Percentiles rank a stretch among this genome's conserved stretches.
Evolutionary conservation across 129 eudicot species (phyloP).

Genomic region (Lactuca sativa): DNA sequence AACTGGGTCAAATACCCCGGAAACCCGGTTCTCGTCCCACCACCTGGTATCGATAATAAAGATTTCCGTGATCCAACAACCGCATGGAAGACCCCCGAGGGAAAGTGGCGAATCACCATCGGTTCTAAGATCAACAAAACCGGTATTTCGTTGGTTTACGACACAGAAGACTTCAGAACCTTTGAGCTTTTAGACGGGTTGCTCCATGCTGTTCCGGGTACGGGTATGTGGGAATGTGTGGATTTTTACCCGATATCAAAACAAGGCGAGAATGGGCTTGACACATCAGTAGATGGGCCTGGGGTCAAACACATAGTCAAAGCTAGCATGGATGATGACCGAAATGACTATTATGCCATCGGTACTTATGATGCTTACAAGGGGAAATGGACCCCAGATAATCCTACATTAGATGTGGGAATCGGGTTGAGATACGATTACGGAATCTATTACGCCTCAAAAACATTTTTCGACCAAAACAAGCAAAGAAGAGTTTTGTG

Average conservation of each 20-base stretch:
- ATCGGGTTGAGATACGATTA: conserved; percentile 76
- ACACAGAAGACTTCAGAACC: conserved; percentile 55
- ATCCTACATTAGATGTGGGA: conserved; percentile 65
- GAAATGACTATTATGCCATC: conserved; percentile 68
- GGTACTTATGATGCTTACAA: conserved; percentile 57
- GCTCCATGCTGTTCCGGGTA: conserved; percentile 68
- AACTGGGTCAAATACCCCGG: conserved; percentile 70
- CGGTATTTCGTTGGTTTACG: conserved; percentile 71
- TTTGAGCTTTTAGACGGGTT: conserved; percentile 46
- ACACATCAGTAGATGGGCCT: conserved; percentile 57
- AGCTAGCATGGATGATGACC: conserved; percentile 72
- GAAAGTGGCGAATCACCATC: conserved; percentile 70
- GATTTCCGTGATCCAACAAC: conserved; percentile 91
- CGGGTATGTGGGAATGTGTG: conserved; percentile 96
- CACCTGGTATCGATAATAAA: conserved; percentile 54
- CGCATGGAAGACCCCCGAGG: conserved; percentile 73
- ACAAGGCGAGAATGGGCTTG: conserved; percentile 51
- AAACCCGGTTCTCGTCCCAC: conserved; percentile 77
- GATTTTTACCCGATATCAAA: conserved; percentile 77
- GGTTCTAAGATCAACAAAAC: conserved; percentile 73
- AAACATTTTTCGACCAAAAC: conserved; percentile 70
- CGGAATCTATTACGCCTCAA: conserved; percentile 82
- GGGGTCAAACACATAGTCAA: conserved; percentile 69
- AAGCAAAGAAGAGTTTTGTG: conserved; percentile 73
- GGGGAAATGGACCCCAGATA: conserved; percentile 70